A percentile compares a stretch with the other conserved stretches of the same genome.
These are phyloP conservation scores for Komagataella kurtzmanii DNA, from an alignment of 805 yeast species.

Conservation along the genomic window DNA sequence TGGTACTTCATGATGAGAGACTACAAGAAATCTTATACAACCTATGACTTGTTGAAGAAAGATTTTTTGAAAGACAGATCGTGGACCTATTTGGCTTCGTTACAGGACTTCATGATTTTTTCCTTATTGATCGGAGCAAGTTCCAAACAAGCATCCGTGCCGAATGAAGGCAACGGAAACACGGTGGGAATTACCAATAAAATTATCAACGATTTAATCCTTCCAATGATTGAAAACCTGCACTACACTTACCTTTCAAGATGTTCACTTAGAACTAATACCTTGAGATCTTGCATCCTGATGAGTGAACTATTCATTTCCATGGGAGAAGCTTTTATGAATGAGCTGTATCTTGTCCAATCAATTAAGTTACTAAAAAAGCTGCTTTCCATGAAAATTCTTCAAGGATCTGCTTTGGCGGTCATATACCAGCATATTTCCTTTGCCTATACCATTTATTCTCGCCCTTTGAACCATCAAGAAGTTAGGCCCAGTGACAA, in stretches of 20 bases:
- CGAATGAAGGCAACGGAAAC: slow-evolving; percentile 7
- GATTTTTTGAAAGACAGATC: slow-evolving; percentile 71
- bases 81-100: slow-evolving; percentile 67
- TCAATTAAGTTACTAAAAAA: slow-evolving; percentile 29
- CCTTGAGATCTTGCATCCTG: slow-evolving; percentile 52
- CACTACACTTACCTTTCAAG: slow-evolving; percentile 66
- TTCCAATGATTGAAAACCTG: slow-evolving; percentile 56
- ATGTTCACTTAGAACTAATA: slow-evolving; percentile 53
- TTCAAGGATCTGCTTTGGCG: slow-evolving; percentile 28
- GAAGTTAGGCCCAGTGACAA: slow-evolving; percentile 10
- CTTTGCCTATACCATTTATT: slow-evolving; percentile 12
- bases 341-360: slow-evolving; percentile 31
- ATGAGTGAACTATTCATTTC: slow-evolving; percentile 55
- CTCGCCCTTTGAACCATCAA: slow-evolving; percentile 8
- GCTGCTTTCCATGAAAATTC: slow-evolving; percentile 30
- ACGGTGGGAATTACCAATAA: slow-evolving; percentile 23
- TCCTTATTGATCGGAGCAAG: slow-evolving; percentile 49
- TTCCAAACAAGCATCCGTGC: slow-evolving; percentile 30
- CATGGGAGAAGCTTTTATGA: slow-evolving; percentile 26
- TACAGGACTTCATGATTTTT: slow-evolving; percentile 80
- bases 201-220: slow-evolving; percentile 38
- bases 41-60: slow-evolving; percentile 70
- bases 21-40: slow-evolving; percentile 69
- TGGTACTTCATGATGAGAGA: slow-evolving; percentile 88
- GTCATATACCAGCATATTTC: slow-evolving; percentile 23